Base-by-base conservation (phyloP, 2,329 filamentous ascomycete species). In the Coniochaeta prunicola region DNA sequence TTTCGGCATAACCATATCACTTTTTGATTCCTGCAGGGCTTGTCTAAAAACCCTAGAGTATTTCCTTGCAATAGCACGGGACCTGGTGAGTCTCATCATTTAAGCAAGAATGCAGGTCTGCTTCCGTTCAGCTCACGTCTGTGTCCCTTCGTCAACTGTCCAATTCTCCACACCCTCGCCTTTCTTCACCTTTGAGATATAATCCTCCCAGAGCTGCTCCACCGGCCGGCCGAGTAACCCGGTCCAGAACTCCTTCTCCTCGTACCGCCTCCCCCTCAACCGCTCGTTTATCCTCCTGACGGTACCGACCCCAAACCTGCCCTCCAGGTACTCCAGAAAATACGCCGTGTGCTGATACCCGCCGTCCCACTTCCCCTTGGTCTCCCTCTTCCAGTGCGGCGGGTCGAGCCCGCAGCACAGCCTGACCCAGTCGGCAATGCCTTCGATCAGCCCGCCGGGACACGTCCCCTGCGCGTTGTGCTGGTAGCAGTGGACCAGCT, bases 401-500 rank as follows among this genome's bases (percentile, higher is more conserved):
- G 93, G 91, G 9, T 79, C 83, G 30, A 96, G 80, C 0, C 81
- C 82, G 56, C 87, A 87, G 63, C 84, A 85, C 61, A 97, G 75
- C 2, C 93, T 83, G 26, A 97, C 92, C 84, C 91, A 97, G 74
- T 97, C 94, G 21, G 93, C 93, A 57, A 97, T 85, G 0, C 93
- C 93, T 73, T 97, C 93, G 59, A 96, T 87, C 53, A 97, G 73
- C 0, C 94, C 94, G 0, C 87, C 87, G 0, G 89, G 89, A 48
- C 85, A 84, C 4, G 76, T 76, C 1, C 78, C 80, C 21, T 66
- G 76, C 1, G 80, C 88, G 65, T 91, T 87, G 73, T 90, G 89
- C 73, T 97, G 93, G 75, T 89, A 96, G 74, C 92, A 97, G 76
- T 97, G 94, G 15, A 97, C 93, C 62, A 97, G 87, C 74, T 97